Evolutionary conservation across 306 rosid genomes (phyloP).

Genomic region (Ormosia emarginata): DNA sequence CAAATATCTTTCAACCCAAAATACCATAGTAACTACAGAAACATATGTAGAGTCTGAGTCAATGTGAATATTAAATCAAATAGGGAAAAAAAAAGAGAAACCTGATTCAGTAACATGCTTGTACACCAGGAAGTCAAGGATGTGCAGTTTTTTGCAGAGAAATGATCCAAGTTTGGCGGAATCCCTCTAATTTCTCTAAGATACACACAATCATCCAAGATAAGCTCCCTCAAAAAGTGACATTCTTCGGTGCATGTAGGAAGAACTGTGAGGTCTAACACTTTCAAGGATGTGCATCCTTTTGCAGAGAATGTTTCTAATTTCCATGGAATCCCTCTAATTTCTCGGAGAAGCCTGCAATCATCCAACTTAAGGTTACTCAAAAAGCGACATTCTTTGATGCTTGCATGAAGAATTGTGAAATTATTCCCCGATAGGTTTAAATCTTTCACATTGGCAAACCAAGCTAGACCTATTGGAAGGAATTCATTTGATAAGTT

Average conservation of each 20-base stretch:
- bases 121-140: background rate
- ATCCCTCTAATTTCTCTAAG: background rate
- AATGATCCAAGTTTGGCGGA: background rate
- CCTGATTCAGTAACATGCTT: constrained; percentile 6
- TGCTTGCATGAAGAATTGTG: background rate
- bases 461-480: background rate
- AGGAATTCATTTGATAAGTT: background rate
- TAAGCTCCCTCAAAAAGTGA: background rate
- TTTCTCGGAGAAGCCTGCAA: background rate
- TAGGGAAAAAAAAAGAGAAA: background rate
- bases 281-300: background rate
- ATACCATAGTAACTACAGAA: no score
- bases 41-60: no score
- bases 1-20: no score
- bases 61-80: background rate
- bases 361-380: background rate
- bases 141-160: background rate
- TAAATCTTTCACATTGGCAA: background rate
- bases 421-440: background rate
- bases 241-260: background rate
- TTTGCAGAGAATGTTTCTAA: background rate
- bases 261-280: background rate
- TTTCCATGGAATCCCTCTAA: background rate
- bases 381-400: background rate
- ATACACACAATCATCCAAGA: background rate